A percentile compares a stretch with the other conserved stretches of the same genome.
These are phyloP conservation scores for Exophiala calicioides DNA, from an alignment of 2,329 filamentous ascomycete species.

Conservation along the genomic window DNA sequence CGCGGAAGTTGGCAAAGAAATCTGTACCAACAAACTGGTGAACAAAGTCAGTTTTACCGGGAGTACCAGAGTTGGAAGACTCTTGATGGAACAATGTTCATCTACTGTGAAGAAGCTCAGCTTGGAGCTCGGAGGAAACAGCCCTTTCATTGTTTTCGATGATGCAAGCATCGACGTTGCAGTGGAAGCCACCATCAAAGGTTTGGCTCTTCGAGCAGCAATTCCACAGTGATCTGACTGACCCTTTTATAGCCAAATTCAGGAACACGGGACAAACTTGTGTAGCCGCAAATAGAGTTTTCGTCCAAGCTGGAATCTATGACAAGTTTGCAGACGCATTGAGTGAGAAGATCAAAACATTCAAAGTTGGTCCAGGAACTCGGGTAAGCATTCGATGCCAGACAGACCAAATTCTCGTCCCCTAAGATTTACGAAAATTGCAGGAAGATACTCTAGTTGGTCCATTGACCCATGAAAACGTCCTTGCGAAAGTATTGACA, in stretches of 20 bases:
- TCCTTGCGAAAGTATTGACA: constrained; percentile 43
- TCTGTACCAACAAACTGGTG: constrained; percentile 48
- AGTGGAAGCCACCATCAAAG: too few relatives aligned
- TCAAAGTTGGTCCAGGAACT: too few relatives aligned
- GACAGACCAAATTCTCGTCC: too few relatives aligned
- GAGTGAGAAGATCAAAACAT: constrained; percentile 57
- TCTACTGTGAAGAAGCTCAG: constrained; percentile 64
- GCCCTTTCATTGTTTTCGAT: constrained; percentile 63
- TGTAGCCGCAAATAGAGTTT: constrained; percentile 84
- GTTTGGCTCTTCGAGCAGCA: too few relatives aligned
- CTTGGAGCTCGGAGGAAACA: constrained; percentile 64
- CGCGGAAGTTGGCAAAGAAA: constrained; percentile 41
- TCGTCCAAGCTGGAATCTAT: constrained; percentile 79
- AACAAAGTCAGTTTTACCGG: constrained; percentile 62
- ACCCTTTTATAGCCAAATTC: constrained; percentile 4
- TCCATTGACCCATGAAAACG: constrained; percentile 7
- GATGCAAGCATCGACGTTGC: constrained; percentile 57
- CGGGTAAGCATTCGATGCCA: too few relatives aligned
- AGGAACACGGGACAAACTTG: constrained; percentile 78
- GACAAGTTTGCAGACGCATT: constrained; percentile 76
- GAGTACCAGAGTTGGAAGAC: constrained; percentile 60
- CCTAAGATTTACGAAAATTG: too few relatives aligned
- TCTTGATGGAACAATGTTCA: constrained; percentile 59
- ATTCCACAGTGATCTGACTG: too few relatives aligned
- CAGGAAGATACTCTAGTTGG: constrained; percentile 5